Base-by-base conservation (phyloP, 75 land plant species). In the Selaginella moellendorffii region DNA sequence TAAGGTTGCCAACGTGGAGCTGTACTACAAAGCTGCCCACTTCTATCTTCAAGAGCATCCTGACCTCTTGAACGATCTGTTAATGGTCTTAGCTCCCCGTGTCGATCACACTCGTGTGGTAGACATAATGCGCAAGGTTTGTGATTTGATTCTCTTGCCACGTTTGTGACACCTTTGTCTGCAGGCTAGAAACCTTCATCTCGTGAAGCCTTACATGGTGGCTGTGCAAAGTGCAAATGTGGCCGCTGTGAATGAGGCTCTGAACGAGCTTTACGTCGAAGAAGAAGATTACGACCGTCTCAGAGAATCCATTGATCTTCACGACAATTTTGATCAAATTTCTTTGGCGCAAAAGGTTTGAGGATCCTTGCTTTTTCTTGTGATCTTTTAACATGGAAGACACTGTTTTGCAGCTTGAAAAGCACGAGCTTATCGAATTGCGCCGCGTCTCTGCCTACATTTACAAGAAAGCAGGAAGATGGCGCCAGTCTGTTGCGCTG, bases 201-300 rank as follows among this genome's bases (percentile, higher is more conserved):
- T 92, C 58, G 79, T 92, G 54, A 92, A 92, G 77, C 97, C 97
- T 62, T 92, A 92, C 73, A 92, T 92, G 97, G 82, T 92, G 63
- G 86, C 90, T 20, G 97, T 92, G 22, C 96, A 88, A 62, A 92
- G 97, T 52, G 82, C 75, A 52, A 92, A 92, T 77, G 83, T 81
- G 0, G 68, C 83, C 76, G 96, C 97, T 56, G 97, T 92, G 53
- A 92, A 92, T 68, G 97, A 92, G 65, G 97, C 97, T 36, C 72
- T 92, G 70, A 92, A 92, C 71, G 90, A 70, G 46, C 80, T 92
- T 20, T 92, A 92, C 68, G 79, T 88, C 20, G 97, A 92, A 54
- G 97, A 92, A 64, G 97, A 90, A 52, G 97, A 90, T 69, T 90
- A 90, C 77, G 97, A 90, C 0, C 80, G 97, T 54, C 74, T 92